phyloP scores from a whole-genome alignment of 352 stramenopile species.

The Phytophthora pseudosyringae region DNA sequence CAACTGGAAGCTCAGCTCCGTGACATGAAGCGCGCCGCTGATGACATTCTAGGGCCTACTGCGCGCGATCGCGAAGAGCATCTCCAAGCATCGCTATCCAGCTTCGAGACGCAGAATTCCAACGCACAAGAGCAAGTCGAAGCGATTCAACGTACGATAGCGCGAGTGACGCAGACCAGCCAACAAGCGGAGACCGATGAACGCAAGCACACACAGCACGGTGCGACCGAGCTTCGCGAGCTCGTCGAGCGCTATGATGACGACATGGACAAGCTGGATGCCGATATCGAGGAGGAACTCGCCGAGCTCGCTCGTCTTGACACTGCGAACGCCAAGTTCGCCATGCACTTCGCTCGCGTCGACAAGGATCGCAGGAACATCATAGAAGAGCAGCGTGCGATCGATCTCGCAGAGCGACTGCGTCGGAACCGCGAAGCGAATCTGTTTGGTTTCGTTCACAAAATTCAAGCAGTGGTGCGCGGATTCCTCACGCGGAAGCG shows the following conservation, averaged over 20 bases:
- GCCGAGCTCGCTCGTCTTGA: conserved; percentile 41
- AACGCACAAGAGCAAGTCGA: conserved; percentile 44
- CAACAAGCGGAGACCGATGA: conserved; percentile 58
- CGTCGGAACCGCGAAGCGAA: conserved; percentile 49
- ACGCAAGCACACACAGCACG: conserved; percentile 53
- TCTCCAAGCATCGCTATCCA: conserved; percentile 40
- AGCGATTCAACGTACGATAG: conserved; percentile 35
- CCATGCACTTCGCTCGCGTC: conserved; percentile 52
- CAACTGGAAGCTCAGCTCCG: conserved; percentile 52
- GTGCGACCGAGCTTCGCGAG: conserved; percentile 47
- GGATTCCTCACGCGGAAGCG: conserved; percentile 61
- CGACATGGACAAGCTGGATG: conserved; percentile 58
- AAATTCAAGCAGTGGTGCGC: conserved; percentile 63
- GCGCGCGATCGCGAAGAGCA: conserved; percentile 55
- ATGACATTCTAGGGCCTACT: conserved; percentile 43
- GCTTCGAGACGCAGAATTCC: conserved; percentile 49
- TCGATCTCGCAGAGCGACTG: conserved; percentile 38
- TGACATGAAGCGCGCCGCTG: conserved; percentile 46
- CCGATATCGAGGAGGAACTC: conserved; percentile 38
- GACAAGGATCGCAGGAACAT: conserved; percentile 62
- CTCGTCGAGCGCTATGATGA: conserved; percentile 57
- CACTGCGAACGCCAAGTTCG: conserved; percentile 42
- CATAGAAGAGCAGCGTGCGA: conserved; percentile 52
- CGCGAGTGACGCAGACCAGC: conserved; percentile 46
- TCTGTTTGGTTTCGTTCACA: conserved; percentile 55